Percentiles rank a stretch among this genome's conserved stretches.
phyloP scores from a whole-genome alignment of 176 grass and related monocot genomes.

The Oryza meyeriana region DNA sequence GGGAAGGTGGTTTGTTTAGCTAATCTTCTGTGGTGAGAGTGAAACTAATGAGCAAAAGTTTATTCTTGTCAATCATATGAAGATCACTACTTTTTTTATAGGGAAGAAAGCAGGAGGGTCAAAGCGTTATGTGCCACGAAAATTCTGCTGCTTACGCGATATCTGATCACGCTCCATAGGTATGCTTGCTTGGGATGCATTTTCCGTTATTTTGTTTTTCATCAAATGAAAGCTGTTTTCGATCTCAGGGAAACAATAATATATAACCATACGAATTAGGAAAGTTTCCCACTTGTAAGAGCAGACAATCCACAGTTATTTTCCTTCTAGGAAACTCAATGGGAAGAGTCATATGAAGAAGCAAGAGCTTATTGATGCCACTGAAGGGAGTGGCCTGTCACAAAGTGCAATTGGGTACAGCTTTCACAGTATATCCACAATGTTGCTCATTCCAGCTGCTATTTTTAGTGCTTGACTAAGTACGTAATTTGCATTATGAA shows the following conservation, averaged over 20 bases:
- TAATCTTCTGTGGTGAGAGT: background rate
- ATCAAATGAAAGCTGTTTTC: background rate
- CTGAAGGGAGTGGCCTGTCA: slow-evolving; percentile 84
- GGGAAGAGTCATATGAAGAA: slow-evolving; percentile 68
- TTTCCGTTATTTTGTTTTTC: slow-evolving; percentile 1
- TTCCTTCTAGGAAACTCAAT: slow-evolving; percentile 43
- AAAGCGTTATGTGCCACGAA: slow-evolving; percentile 65
- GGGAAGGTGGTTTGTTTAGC: background rate
- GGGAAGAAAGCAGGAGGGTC: slow-evolving; percentile 56
- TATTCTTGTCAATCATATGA: background rate
- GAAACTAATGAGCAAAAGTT: background rate
- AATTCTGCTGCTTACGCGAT: slow-evolving; percentile 75
- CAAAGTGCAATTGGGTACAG: slow-evolving; percentile 60
- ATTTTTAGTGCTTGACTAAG: slow-evolving; percentile 4
- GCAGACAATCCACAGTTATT: background rate
- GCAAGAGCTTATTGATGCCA: slow-evolving; percentile 85
- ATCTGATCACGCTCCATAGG: too few relatives aligned
- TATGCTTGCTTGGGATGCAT: background rate
- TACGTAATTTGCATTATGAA: slow-evolving; percentile 20
- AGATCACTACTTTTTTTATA: slow-evolving; percentile 14
- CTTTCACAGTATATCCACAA: slow-evolving; percentile 23
- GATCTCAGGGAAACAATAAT: background rate
- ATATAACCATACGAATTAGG: background rate
- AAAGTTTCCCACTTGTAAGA: slow-evolving; percentile 9
- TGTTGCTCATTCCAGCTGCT: slow-evolving; percentile 11